Conservation (phyloP, 1,284 basidiomycete genomes). For the Fistulina hepatica region DNA sequence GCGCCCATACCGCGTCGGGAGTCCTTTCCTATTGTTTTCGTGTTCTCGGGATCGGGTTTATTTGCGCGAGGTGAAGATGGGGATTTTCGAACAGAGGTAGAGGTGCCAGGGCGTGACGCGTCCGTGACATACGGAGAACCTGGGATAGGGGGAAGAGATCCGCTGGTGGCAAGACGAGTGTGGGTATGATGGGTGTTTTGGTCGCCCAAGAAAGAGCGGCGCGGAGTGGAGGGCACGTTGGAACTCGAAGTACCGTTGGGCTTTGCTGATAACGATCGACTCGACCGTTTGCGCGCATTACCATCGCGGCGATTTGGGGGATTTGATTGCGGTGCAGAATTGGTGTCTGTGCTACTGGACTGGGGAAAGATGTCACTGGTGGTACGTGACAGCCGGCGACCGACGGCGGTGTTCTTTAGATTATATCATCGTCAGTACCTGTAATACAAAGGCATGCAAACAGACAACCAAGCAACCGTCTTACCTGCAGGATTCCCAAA, state of each 20-base stretch:
- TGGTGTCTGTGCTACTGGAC: slow-evolving; percentile 4
- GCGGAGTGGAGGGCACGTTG: not conserved
- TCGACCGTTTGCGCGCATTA: not conserved
- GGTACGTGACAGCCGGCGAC: slow-evolving; percentile 49
- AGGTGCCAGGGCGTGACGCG: slow-evolving; percentile 33
- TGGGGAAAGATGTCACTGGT: slow-evolving; percentile 29
- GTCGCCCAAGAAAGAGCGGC: not conserved
- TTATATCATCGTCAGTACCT: slow-evolving; percentile 5
- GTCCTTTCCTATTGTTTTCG: slow-evolving; percentile 9
- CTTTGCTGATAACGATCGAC: not conserved
- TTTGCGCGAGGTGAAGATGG: slow-evolving; percentile 13
- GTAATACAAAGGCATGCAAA: slow-evolving; percentile 4
- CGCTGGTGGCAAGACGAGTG: not conserved
- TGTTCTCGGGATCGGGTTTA: slow-evolving; percentile 13
- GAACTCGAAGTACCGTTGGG: not conserved
- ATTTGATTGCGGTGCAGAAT: not conserved
- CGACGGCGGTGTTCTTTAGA: slow-evolving; percentile 61
- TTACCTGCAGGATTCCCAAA: slow-evolving; percentile 73
- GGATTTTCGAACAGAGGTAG: slow-evolving; percentile 26
- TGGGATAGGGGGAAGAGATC: slow-evolving; percentile 44
- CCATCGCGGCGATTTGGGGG: not conserved
- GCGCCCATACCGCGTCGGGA: too few relatives aligned
- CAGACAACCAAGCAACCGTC: slow-evolving; percentile 15
- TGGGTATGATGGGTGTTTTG: not conserved
- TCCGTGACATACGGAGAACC: slow-evolving; percentile 48